These are phyloP conservation scores for Neostapfia colusana DNA, from an alignment of 176 grass and related monocot genomes.

Conservation along the genomic window DNA sequence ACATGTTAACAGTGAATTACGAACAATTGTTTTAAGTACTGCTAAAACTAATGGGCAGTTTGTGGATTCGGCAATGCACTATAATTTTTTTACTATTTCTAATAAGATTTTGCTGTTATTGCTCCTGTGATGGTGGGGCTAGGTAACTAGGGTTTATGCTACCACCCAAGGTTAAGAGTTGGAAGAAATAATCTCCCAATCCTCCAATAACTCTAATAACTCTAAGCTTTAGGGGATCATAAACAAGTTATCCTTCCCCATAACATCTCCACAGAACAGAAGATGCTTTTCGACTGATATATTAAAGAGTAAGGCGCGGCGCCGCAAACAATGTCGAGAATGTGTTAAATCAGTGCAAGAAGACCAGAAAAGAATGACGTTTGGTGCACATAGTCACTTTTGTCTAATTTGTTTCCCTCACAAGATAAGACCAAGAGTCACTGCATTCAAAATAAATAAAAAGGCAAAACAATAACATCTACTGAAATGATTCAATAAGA, in stretches of 20 bases:
- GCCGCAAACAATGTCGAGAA: not conserved
- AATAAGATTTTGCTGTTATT: not conserved
- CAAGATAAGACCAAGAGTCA: slow-evolving; percentile 2
- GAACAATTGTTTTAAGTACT: slow-evolving; percentile 13
- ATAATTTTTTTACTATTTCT: not conserved
- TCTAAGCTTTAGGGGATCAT: too few relatives aligned
- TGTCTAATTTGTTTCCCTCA: not conserved
- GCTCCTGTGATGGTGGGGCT: not conserved
- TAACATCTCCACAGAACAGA: not conserved
- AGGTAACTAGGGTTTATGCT: too few relatives aligned
- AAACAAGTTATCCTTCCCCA: too few relatives aligned
- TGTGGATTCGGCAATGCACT: not conserved
- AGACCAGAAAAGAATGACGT: not conserved
- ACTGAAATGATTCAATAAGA: not conserved
- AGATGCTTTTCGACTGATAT: not conserved
- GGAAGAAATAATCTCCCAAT: too few relatives aligned
- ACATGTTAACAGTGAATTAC: not conserved
- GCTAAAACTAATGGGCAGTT: not conserved
- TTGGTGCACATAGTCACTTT: not conserved
- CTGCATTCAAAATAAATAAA: slow-evolving; percentile 27
- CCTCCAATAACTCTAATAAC: too few relatives aligned
- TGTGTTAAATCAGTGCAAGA: not conserved
- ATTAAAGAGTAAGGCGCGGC: too few relatives aligned
- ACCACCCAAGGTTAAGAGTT: too few relatives aligned
- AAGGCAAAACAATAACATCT: not conserved